These are phyloP conservation scores for Cystofilobasidium macerans DNA, from an alignment of 768 basidiomycete species.

Conservation along the genomic window DNA sequence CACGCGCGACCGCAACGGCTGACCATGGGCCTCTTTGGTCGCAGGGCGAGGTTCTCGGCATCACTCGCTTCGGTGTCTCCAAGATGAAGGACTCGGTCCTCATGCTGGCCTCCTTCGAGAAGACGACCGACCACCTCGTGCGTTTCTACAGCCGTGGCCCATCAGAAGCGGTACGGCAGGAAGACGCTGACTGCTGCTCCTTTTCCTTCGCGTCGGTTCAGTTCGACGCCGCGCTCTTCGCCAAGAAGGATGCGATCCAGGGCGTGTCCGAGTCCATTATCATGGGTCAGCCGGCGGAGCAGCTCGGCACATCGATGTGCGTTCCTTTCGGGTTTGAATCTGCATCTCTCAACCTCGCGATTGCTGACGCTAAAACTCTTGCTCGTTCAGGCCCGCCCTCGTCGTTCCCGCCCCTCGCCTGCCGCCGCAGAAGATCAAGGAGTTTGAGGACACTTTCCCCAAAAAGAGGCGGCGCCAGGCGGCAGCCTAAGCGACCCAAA, in stretches of 20 bases:
- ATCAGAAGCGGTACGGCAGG: neutral
- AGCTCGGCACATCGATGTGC: conserved; percentile 87
- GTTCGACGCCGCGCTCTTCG: conserved; percentile 92
- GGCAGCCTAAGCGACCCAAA: too few relatives aligned
- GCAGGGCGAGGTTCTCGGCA: conserved; percentile 92
- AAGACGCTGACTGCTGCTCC: neutral
- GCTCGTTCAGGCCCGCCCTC: conserved; percentile 17
- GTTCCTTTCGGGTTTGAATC: neutral
- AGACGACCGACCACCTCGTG: conserved; percentile 89
- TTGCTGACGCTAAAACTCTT: neutral
- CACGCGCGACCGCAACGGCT: neutral
- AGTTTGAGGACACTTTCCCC: conserved; percentile 23
- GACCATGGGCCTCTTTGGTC: neutral
- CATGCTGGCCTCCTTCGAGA: conserved; percentile 98
- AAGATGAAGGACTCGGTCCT: conserved; percentile 97
- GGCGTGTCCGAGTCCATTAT: conserved; percentile 99
- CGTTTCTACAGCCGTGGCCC: conserved; percentile 11
- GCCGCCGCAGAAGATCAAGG: conserved; percentile 11
- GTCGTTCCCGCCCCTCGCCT: conserved; percentile 16
- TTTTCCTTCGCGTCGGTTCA: conserved; percentile 17
- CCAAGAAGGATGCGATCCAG: conserved; percentile 86
- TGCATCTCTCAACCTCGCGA: too few relatives aligned
- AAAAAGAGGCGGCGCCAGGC: conserved; percentile 9
- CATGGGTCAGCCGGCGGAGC: conserved; percentile 92
- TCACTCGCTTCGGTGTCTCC: conserved; percentile 96